Base-by-base conservation (phyloP, 2,329 filamentous ascomycete species). In the Pseudocercospora pini-densiflorae region DNA sequence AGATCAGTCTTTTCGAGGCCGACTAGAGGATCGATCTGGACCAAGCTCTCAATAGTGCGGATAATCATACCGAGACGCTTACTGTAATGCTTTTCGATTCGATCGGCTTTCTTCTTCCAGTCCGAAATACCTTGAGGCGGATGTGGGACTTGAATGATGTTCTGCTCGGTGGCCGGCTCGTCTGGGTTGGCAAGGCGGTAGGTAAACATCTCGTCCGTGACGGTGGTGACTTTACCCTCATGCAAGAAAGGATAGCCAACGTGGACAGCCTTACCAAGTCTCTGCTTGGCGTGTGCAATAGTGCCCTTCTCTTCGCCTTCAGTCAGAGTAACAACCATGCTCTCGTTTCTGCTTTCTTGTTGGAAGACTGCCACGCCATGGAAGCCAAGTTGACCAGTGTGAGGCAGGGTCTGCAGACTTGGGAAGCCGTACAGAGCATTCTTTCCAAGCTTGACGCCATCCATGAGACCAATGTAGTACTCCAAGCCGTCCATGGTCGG, bases 201-300 rank as follows among this genome's bases (percentile, higher is more conserved):
- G 73, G 92, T 91, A 77, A 98, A 98, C 29, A 98, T 84, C 78
- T 98, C 94, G 77, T 99, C 95, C 0, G 93, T 94, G 1, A 98
- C 92, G 63, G 89, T 90, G 60, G 92, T 86, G 31, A 99, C 89
- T 81, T 94, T 94, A 61, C 92, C 95, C 81, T 99, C 96, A 73
- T 97, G 92, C 70, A 99, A 81, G 81, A 97, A 99, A 1, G 95
- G 95, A 75, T 97, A 99, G 43, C 94, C 94, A 67, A 98, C 92
- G 77, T 93, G 93, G 66, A 97, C 94, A 67, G 90, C 89, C 79
- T 94, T 87, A 53, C 94, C 94, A 53, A 99, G 85, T 76, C 93
- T 94, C 59, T 83, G 81, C 77, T 93, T 92, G 63, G 94, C 94
- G 62, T 87, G 82, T 71, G 92, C 89, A 23, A 89, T 84, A 70